Percentiles rank a stretch among this genome's conserved stretches.
These are phyloP conservation scores for Tuber melanosporum DNA, from an alignment of 495 filamentous ascomycete species.

Conservation along the genomic window DNA sequence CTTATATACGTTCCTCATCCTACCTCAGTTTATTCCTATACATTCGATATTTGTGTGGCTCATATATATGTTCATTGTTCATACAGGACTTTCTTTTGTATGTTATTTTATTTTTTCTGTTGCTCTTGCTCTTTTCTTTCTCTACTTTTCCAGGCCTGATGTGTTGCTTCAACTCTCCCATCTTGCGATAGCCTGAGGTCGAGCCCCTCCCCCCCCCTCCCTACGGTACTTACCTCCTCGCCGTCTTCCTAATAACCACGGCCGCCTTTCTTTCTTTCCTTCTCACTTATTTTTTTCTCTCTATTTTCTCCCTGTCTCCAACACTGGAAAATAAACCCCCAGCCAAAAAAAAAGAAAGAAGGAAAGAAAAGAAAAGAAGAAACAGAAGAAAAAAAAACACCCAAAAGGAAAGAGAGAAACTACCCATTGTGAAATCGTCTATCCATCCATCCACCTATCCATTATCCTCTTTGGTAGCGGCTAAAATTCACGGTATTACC, in stretches of 20 bases:
- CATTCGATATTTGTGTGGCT: not conserved
- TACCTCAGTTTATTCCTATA: not conserved
- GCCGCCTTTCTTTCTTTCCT: not conserved
- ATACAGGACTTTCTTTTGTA: conserved; percentile 16
- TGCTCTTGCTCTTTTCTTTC: not conserved
- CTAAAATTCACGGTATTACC: not conserved
- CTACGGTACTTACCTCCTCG: not conserved
- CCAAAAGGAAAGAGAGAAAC: not conserved
- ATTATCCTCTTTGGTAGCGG: not conserved
- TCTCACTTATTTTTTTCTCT: not conserved
- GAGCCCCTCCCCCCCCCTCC: not conserved
- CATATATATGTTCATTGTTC: conserved; percentile 13
- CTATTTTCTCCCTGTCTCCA: not conserved
- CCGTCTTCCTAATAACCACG: not conserved
- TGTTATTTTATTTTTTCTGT: conserved; percentile 15
- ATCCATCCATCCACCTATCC: not conserved
- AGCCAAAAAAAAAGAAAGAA: not conserved
- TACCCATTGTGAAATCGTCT: not conserved
- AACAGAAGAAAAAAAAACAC: not conserved
- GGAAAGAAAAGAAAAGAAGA: not conserved
- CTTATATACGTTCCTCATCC: not conserved
- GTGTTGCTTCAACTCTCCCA: conserved; percentile 1
- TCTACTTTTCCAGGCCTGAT: not conserved
- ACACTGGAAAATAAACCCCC: not conserved
- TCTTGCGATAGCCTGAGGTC: not conserved